phyloP scores from a whole-genome alignment of 108 stramenopile species.

The Cyclotella baltica region DNA sequence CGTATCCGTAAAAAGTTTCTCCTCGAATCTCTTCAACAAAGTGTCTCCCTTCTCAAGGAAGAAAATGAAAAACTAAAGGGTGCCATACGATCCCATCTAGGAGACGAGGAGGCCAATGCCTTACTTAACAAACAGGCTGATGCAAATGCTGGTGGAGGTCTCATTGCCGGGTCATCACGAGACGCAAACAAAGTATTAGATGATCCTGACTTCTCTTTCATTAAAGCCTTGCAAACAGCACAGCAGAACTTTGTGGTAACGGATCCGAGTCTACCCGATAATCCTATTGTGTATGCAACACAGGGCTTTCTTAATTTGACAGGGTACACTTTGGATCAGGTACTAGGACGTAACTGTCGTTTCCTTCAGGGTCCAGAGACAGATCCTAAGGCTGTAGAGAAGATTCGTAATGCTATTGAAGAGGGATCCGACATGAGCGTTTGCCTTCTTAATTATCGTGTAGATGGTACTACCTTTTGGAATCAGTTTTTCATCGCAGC shows the following conservation, averaged over 20 bases:
- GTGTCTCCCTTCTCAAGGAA: slow-evolving; percentile 79
- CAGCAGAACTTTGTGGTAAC: slow-evolving; percentile 98
- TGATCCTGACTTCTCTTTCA: slow-evolving; percentile 96
- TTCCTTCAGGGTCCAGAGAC: slow-evolving; percentile 96
- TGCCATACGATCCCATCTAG: slow-evolving; percentile 76
- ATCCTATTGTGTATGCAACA: slow-evolving; percentile 94
- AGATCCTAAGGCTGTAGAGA: slow-evolving; percentile 95
- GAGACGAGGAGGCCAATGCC: slow-evolving; percentile 67
- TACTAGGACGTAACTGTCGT: slow-evolving; percentile 96
- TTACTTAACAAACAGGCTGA: slow-evolving; percentile 60
- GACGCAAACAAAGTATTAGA: slow-evolving; percentile 94
- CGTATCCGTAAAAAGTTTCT: slow-evolving; percentile 97
- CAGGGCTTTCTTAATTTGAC: slow-evolving; percentile 94
- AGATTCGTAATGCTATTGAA: slow-evolving; percentile 92
- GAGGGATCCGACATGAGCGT: slow-evolving; percentile 91
- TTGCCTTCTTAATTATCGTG: slow-evolving; percentile 95
- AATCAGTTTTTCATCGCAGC: slow-evolving; percentile 98
- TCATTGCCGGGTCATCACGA: slow-evolving; percentile 68
- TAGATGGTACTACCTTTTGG: slow-evolving; percentile 97
- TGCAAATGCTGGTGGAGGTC: slow-evolving; percentile 60
- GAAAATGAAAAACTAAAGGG: slow-evolving; percentile 87
- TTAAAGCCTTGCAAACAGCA: slow-evolving; percentile 96
- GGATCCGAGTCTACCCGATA: slow-evolving; percentile 95
- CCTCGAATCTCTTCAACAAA: slow-evolving; percentile 93
- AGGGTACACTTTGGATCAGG: slow-evolving; percentile 92